phyloP scores from a whole-genome alignment of 1,284 basidiomycete genomes.

The Gomphus bonarii region DNA sequence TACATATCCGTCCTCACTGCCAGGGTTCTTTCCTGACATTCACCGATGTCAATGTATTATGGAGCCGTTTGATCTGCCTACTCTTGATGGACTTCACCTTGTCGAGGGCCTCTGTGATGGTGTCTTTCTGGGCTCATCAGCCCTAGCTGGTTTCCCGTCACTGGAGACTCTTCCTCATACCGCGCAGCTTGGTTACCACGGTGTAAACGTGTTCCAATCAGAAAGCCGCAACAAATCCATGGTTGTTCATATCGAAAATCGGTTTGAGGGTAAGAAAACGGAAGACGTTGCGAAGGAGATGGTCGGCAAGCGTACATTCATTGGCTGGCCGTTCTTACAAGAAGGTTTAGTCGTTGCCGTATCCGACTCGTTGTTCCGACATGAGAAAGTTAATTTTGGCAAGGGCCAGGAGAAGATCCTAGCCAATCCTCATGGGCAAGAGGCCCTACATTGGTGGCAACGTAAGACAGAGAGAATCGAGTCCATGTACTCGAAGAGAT shows the following conservation, averaged over 20 bases:
- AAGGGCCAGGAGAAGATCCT: constrained; percentile 49
- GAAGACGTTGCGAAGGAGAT: constrained; percentile 69
- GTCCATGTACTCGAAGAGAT: constrained; percentile 80
- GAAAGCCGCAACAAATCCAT: constrained; percentile 91
- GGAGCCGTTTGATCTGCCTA: constrained; percentile 81
- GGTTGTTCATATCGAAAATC: constrained; percentile 78
- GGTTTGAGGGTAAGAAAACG: constrained; percentile 55
- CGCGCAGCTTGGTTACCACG: constrained; percentile 71
- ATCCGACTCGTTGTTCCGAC: constrained; percentile 83
- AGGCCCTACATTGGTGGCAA: constrained; percentile 65
- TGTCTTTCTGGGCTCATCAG: constrained; percentile 76
- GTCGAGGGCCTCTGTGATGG: constrained; percentile 85
- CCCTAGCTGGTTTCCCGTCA: constrained; percentile 93
- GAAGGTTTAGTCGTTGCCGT: constrained; percentile 85
- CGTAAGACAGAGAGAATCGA: constrained; percentile 75
- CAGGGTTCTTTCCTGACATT: constrained; percentile 92
- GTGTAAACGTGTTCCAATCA: constrained; percentile 88
- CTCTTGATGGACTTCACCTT: constrained; percentile 77
- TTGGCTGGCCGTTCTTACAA: constrained; percentile 91
- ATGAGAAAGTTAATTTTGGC: constrained; percentile 52
- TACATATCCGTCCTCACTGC: constrained; percentile 81
- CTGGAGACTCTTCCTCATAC: constrained; percentile 82
- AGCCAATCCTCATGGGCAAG: constrained; percentile 59
- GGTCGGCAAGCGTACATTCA: constrained; percentile 71
- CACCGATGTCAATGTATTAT: constrained; percentile 71